Evolutionary conservation across 2,329 filamentous ascomycete genomes (phyloP).

Genomic region (Penicillium sclerotigenum): DNA sequence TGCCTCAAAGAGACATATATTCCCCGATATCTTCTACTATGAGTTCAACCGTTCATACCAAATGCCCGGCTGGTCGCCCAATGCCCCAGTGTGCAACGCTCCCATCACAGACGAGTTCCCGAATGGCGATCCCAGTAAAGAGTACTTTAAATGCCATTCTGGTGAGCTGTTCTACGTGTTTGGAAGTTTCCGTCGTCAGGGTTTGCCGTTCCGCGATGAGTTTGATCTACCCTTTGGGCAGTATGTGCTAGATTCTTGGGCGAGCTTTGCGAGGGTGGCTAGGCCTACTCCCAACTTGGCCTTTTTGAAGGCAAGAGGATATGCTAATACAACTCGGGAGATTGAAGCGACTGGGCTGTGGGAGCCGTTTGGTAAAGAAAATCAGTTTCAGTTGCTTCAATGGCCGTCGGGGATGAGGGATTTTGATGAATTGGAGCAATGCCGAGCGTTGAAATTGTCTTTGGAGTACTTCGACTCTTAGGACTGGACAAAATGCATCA

Average conservation of each 20-base stretch:
- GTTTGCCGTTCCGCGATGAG: constrained; percentile 19
- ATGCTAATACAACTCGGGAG: constrained; percentile 14
- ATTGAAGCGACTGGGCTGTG: constrained; percentile 10
- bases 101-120: constrained; percentile 37
- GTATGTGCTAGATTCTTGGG: constrained; percentile 26
- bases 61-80: constrained; percentile 54
- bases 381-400: constrained; percentile 16
- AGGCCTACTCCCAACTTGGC: constrained; percentile 16
- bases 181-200: constrained; percentile 43
- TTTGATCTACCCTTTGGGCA: constrained; percentile 22
- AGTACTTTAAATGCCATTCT: constrained; percentile 55
- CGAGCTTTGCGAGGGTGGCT: constrained; percentile 19
- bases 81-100: constrained; percentile 48
- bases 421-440: constrained; percentile 17
- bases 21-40: constrained; percentile 56
- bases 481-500: neutral
- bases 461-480: constrained; percentile 5
- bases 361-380: constrained; percentile 7
- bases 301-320: constrained; percentile 19
- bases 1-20: constrained; percentile 45
- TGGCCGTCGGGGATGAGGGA: constrained; percentile 15
- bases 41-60: constrained; percentile 54
- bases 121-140: constrained; percentile 50
- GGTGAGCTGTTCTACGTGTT: constrained; percentile 56
- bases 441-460: constrained; percentile 12